phyloP scores from a whole-genome alignment of 208 protist species.

The Wallacemonas sp. region DNA sequence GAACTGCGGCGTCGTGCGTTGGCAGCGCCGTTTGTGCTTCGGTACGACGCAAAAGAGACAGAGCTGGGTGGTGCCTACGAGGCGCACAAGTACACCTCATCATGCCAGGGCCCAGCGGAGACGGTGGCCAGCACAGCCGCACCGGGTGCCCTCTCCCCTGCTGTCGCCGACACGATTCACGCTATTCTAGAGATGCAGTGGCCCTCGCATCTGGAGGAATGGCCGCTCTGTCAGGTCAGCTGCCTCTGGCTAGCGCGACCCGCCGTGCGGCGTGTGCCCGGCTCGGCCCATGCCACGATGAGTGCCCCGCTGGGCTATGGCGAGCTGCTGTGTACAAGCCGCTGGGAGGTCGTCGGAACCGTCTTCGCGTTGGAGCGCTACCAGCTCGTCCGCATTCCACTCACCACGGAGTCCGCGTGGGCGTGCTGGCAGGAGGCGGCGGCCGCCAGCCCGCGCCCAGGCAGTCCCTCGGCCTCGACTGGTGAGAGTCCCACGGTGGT shows the following conservation, averaged over 20 bases:
- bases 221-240: constrained; percentile 43
- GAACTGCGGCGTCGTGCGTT: constrained; percentile 11
- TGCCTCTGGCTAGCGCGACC: constrained; percentile 18
- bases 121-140: not conserved
- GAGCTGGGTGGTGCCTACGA: not conserved
- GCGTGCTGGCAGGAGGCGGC: constrained; percentile 2
- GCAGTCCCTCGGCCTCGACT: too few species aligned
- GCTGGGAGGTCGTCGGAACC: constrained; percentile 49
- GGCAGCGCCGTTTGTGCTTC: constrained; percentile 20
- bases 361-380: constrained; percentile 49
- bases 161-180: not conserved
- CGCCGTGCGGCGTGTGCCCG: not conserved
- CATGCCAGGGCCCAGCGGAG: not conserved
- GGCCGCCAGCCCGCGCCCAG: not conserved
- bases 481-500: not conserved
- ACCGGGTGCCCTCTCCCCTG: not conserved
- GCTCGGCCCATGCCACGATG: not conserved
- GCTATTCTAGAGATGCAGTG: constrained; percentile 17
- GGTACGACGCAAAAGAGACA: constrained; percentile 1
- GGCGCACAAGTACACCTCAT: not conserved
- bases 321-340: constrained; percentile 27
- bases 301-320: not conserved
- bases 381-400: constrained; percentile 17
- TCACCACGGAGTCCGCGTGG: constrained; percentile 3
- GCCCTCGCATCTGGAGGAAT: constrained; percentile 32